Conservation (phyloP, 768 basidiomycete species). For the Amanita pallidorosea region DNA sequence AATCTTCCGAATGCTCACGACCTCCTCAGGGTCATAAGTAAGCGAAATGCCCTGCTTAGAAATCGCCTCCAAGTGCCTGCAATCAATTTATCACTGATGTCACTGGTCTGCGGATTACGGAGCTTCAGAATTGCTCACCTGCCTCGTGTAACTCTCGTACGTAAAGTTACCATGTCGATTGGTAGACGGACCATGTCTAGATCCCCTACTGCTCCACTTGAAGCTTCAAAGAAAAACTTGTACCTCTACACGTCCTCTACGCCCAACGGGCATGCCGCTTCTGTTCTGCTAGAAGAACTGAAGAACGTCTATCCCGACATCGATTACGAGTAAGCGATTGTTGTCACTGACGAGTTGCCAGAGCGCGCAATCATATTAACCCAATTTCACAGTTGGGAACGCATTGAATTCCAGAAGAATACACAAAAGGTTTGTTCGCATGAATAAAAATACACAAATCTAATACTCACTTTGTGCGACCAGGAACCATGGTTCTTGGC, state of each 20-base stretch:
- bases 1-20: no score
- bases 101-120: no score
- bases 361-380: neutral
- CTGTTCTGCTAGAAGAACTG: slow-evolving; percentile 45
- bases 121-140: no score
- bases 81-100: no score
- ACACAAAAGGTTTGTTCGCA: neutral
- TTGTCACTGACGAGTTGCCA: neutral
- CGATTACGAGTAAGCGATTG: slow-evolving; percentile 11
- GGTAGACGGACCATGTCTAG: neutral
- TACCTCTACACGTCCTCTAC: slow-evolving; percentile 31
- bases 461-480: neutral
- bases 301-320: slow-evolving; percentile 30
- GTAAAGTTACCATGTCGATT: neutral
- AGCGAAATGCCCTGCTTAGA: no score
- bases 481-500: slow-evolving; percentile 66
- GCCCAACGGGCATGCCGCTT: slow-evolving; percentile 38
- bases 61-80: no score
- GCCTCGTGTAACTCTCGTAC: no score
- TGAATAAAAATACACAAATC: neutral
- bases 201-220: neutral
- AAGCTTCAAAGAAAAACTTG: slow-evolving; percentile 14
- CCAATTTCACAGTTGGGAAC: neutral
- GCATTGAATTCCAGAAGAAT: neutral
- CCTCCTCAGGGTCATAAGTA: no score